Conservation (phyloP, 2,329 filamentous ascomycete species). For the Calonectria pauciramosa region DNA sequence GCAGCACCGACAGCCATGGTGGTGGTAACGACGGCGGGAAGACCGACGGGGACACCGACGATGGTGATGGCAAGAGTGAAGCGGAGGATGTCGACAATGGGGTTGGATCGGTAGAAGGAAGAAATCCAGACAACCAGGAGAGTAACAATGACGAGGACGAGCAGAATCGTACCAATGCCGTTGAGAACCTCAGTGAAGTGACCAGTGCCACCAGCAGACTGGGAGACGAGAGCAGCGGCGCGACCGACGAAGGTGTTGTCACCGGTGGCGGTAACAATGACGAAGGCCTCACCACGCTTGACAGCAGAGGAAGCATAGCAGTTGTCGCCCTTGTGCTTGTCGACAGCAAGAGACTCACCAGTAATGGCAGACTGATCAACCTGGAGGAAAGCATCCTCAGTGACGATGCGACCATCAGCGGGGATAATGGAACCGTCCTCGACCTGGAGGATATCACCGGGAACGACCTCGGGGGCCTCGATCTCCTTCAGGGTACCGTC, state of each 20-base stretch:
- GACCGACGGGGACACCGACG: constrained; percentile 92
- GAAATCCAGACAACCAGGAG: constrained; percentile 88
- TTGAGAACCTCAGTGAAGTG: constrained; percentile 95
- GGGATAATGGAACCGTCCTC: constrained; percentile 94
- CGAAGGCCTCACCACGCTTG: constrained; percentile 90
- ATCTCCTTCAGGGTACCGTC: constrained; percentile 82
- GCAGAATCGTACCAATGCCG: constrained; percentile 84
- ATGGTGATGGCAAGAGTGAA: constrained; percentile 93
- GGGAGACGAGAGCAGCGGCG: constrained; percentile 86
- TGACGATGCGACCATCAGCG: constrained; percentile 88
- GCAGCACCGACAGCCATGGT: constrained; percentile 95
- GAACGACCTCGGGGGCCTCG: constrained; percentile 86
- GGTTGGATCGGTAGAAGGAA: constrained; percentile 89
- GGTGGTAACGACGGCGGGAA: constrained; percentile 92
- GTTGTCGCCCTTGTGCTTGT: constrained; percentile 86
- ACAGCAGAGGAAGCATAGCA: constrained; percentile 90
- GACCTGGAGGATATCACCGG: constrained; percentile 90
- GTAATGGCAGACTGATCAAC: constrained; percentile 94
- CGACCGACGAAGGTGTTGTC: constrained; percentile 93
- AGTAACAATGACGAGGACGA: constrained; percentile 84
- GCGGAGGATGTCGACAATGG: constrained; percentile 82
- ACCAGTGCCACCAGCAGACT: constrained; percentile 79
- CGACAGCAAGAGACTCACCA: constrained; percentile 90
- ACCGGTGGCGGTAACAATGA: constrained; percentile 86
- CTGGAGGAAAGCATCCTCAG: constrained; percentile 86